Percentiles rank a stretch among this genome's conserved stretches.
Evolutionary conservation across 2,329 filamentous ascomycete species (phyloP).

Genomic region (Immersiporthe knoxdaviesiana): DNA sequence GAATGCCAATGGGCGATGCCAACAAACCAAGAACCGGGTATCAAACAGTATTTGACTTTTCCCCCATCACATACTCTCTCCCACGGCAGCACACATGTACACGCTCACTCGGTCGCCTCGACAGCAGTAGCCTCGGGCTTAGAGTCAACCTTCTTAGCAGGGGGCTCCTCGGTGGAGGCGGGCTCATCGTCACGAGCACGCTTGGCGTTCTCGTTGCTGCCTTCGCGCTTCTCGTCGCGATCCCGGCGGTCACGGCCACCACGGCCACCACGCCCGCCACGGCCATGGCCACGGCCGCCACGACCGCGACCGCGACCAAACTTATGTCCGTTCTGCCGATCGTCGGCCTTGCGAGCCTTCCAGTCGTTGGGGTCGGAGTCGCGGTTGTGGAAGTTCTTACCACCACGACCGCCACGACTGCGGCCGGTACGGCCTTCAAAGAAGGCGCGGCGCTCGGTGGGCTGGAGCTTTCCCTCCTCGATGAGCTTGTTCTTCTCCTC

Average conservation of each 20-base stretch:
- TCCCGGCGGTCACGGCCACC: slow-evolving; percentile 48
- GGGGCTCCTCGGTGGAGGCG: slow-evolving; percentile 44
- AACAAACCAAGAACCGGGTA: slow-evolving; percentile 2
- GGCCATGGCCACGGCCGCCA: slow-evolving; percentile 44
- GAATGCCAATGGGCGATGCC: slow-evolving; percentile 4
- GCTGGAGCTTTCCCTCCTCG: slow-evolving; percentile 68
- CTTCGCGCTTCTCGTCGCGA: slow-evolving; percentile 43
- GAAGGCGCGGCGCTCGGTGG: slow-evolving; percentile 52
- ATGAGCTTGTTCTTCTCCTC: slow-evolving; percentile 77
- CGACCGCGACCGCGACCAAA: slow-evolving; percentile 45
- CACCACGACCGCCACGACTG: slow-evolving; percentile 45
- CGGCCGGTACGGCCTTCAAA: slow-evolving; percentile 48
- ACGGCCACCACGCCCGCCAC: slow-evolving; percentile 34
- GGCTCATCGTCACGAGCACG: slow-evolving; percentile 58
- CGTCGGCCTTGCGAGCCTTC: slow-evolving; percentile 66
- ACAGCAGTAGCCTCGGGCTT: slow-evolving; percentile 44
- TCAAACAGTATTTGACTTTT: slow-evolving; percentile 4
- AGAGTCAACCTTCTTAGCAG: slow-evolving; percentile 65
- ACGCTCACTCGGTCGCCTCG: slow-evolving; percentile 28
- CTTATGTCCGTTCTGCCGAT: slow-evolving; percentile 63
- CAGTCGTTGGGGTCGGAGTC: slow-evolving; percentile 58
- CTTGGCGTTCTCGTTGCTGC: slow-evolving; percentile 49
- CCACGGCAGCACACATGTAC: neutral
- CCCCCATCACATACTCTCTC: neutral
- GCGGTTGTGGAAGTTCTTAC: slow-evolving; percentile 41